Base-by-base conservation (phyloP, 345 rosid species). In the Turritis glabra region DNA sequence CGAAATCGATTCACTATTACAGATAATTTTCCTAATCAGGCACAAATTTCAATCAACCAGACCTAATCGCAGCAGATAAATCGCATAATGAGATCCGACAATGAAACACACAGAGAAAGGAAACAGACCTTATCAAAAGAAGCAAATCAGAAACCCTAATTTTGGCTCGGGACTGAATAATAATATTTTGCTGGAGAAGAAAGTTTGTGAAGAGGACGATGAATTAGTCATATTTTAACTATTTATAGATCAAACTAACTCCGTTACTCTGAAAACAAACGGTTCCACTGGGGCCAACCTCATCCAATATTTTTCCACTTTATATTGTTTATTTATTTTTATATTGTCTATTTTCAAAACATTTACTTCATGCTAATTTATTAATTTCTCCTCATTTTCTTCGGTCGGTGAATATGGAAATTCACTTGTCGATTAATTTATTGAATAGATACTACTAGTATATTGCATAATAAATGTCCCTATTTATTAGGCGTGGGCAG, bases 201-300 rank as follows among this genome's bases (percentile, higher is more conserved):
- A 67, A 74, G 40, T 26, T 41, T 19, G 2, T 25, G 78, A 74
- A 44, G 72, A 65, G 9, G 40, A 54, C 33, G 72, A 41, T 5
- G 46, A 40, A 41, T 41, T 14, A 18, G 46, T 41, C 46, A 41
- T 40, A 9, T 14, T 14, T 41, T 41, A 15, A 40, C 17, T 14
- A 41, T 47, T 35, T 74, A 50, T 72, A 66, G 64, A 57, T 35
- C 17, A 66, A 40, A 33, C 40, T 46, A 54, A 54, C 65, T 55
- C 71, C 77, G 77, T 64, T 55, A 65, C 7, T 33, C 7, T 33
- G 17, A 30, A 17, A 30, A 73, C 48, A 22, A 47, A 38, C 60
- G 66, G 60, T 66, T 65, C 30, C 29, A 74, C 40, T 25, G 18
- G 50, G 59, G 22, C 67, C 60, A 8, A 74, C 72, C 72, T 46